Conservation (phyloP, 768 basidiomycete genomes). For the Termitomyces sp. region DNA sequence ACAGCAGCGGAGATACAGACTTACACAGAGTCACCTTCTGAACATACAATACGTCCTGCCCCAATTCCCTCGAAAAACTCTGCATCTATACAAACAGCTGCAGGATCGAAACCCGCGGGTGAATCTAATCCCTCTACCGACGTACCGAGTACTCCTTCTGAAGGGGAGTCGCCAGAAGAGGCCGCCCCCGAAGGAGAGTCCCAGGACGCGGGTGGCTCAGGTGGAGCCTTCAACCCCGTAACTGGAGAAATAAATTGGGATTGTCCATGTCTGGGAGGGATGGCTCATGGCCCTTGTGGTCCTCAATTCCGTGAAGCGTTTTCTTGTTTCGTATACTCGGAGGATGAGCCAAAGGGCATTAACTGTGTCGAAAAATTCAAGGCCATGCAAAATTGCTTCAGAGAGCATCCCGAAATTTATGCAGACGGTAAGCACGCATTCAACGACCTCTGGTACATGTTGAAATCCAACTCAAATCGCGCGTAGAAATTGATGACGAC, state of each 20-base stretch:
- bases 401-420: slow-evolving; percentile 94
- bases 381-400: slow-evolving; percentile 97
- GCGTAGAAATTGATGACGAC: slow-evolving; percentile 65
- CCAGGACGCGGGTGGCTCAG: slow-evolving; percentile 14
- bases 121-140: not conserved
- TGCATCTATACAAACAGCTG: not conserved
- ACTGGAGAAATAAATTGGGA: slow-evolving; percentile 99
- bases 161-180: not conserved
- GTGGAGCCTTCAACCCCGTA: slow-evolving; percentile 85
- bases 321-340: slow-evolving; percentile 93
- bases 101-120: slow-evolving; percentile 14
- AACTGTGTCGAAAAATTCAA: slow-evolving; percentile 98
- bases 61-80: not conserved
- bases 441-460: slow-evolving; percentile 6
- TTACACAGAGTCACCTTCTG: not conserved
- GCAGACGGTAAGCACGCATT: slow-evolving; percentile 68
- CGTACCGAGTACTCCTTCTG: not conserved
- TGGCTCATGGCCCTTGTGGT: slow-evolving; percentile 97
- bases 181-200: slow-evolving; percentile 7
- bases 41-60: not conserved
- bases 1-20: slow-evolving; percentile 12
- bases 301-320: slow-evolving; percentile 92
- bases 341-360: slow-evolving; percentile 94
- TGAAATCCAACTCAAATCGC: not conserved
- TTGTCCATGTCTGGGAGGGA: slow-evolving; percentile 97